phyloP scores from a whole-genome alignment of 805 yeast genomes.

The Kodamaea sagamina region DNA sequence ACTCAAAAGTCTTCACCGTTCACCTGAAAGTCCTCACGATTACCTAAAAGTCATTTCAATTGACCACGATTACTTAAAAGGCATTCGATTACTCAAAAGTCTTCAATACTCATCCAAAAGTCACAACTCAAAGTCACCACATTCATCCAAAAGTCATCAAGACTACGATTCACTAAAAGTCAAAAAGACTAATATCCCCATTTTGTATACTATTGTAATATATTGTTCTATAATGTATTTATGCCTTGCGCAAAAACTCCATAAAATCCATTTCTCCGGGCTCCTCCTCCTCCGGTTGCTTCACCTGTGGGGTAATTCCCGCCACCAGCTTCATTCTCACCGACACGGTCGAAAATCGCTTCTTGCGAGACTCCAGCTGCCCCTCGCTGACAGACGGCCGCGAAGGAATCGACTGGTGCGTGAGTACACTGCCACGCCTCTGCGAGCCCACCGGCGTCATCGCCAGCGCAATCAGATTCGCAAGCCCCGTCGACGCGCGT shows the following conservation, averaged over 20 bases:
- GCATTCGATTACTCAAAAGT: too few relatives aligned
- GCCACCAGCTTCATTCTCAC: slow-evolving; percentile 7
- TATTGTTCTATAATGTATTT: slow-evolving; percentile 5
- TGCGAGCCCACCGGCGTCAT: background rate
- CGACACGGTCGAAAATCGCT: slow-evolving; percentile 1
- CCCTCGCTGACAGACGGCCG: slow-evolving; percentile 4
- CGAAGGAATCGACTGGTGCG: slow-evolving; percentile 3
- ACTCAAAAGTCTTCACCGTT: too few relatives aligned
- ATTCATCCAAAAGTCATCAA: too few relatives aligned
- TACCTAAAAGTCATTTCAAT: too few relatives aligned
- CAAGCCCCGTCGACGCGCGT: background rate
- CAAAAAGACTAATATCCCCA: too few relatives aligned
- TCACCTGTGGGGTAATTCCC: background rate
- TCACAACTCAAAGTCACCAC: too few relatives aligned
- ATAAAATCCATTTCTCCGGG: slow-evolving; percentile 44
- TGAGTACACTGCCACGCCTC: slow-evolving; percentile 2
- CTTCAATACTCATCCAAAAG: too few relatives aligned
- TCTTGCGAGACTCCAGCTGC: slow-evolving; percentile 8
- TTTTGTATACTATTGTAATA: slow-evolving; percentile 18
- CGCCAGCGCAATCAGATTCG: background rate
- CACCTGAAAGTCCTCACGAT: too few relatives aligned
- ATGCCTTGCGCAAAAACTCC: slow-evolving; percentile 47
- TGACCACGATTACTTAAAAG: too few relatives aligned
- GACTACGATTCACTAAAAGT: too few relatives aligned
- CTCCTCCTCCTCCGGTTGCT: slow-evolving; percentile 14